Conservation (phyloP, 768 basidiomycete species). For the Suillus paluster region DNA sequence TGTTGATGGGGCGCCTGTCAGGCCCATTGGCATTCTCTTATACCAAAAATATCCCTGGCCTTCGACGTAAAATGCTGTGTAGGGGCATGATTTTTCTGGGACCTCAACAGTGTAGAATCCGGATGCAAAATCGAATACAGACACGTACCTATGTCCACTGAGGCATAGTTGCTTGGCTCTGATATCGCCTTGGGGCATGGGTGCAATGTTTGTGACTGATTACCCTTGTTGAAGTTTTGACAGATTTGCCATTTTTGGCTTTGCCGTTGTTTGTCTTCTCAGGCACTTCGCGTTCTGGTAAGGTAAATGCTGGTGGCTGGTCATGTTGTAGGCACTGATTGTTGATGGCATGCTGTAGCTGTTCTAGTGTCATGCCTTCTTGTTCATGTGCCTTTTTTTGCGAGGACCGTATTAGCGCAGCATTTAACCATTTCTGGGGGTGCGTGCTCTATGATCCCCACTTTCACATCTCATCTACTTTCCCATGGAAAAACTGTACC, state of each 20-base stretch:
- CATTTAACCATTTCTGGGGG: conserved; percentile 18
- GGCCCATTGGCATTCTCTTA: conserved; percentile 28
- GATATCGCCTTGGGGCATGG: conserved; percentile 29
- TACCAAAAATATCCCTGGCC: conserved; percentile 26
- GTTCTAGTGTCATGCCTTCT: conserved; percentile 33
- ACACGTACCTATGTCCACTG: conserved; percentile 23
- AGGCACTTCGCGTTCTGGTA: background rate
- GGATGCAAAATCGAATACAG: conserved; percentile 25
- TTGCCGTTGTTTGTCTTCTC: conserved; percentile 16
- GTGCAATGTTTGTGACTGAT: conserved; percentile 19
- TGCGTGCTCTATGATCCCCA: conserved; percentile 2
- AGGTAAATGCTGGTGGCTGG: background rate
- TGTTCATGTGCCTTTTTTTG: conserved; percentile 41
- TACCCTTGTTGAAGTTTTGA: conserved; percentile 28
- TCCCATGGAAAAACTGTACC: background rate
- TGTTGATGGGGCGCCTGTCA: conserved; percentile 25
- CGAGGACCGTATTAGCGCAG: conserved; percentile 37
- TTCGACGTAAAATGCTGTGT: conserved; percentile 24
- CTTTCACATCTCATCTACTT: conserved; percentile 2
- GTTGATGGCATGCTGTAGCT: conserved; percentile 39
- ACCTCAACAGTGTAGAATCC: conserved; percentile 30
- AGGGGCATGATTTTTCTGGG: conserved; percentile 16
- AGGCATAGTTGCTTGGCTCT: conserved; percentile 19
- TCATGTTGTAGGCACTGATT: conserved; percentile 13
- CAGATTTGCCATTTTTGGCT: conserved; percentile 42